Conservation (phyloP, 2,329 filamentous ascomycete species). For the Venturia nashicola region DNA sequence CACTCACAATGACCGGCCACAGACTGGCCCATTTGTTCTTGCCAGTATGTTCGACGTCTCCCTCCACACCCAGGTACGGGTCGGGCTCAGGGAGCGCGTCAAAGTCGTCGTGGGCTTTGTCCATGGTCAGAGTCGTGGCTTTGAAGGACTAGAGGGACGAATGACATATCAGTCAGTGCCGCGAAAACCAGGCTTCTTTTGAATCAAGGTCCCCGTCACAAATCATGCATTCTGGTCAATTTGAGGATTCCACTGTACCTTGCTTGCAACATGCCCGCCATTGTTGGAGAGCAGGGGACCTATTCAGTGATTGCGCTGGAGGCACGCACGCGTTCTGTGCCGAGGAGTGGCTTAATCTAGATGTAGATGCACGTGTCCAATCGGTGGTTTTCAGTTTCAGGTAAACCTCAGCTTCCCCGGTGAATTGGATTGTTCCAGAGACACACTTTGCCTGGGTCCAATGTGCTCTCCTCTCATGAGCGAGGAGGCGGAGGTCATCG, state of each 20-base stretch:
- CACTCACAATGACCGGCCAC: constrained; percentile 7
- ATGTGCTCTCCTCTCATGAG: not conserved
- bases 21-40: constrained; percentile 8
- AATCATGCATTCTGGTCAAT: not conserved
- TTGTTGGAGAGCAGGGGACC: not conserved
- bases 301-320: not conserved
- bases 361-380: not conserved
- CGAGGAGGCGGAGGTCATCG: not conserved
- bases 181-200: too few relatives aligned
- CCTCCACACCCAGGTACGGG: not conserved
- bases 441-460: not conserved
- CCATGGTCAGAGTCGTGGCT: not conserved
- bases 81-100: not conserved
- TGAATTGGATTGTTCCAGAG: not conserved
- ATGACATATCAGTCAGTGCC: accelerated
- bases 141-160: not conserved
- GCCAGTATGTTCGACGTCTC: constrained; percentile 1
- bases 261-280: not conserved
- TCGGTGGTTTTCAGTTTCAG: not conserved
- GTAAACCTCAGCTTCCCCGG: not conserved
- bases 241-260: not conserved
- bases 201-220: not conserved
- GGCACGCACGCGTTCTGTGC: not conserved
- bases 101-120: not conserved
- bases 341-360: not conserved